Percentiles rank a stretch among this genome's conserved stretches.
These are phyloP conservation scores for Drechslerella stenobrocha DNA, from an alignment of 2,329 filamentous ascomycete genomes.

Conservation along the genomic window DNA sequence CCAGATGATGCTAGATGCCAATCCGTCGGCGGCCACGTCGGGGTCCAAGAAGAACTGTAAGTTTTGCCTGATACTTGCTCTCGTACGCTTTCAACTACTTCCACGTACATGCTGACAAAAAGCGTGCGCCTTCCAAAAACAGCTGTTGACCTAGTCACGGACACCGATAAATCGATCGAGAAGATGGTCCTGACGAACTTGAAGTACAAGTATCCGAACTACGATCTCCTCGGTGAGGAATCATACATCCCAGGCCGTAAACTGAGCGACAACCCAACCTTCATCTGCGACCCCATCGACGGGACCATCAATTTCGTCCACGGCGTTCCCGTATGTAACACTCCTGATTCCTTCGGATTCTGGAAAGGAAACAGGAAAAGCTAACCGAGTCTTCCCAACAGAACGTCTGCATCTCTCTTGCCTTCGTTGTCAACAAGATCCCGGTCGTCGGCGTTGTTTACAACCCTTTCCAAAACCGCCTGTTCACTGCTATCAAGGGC, in stretches of 20 bases:
- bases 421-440: slow-evolving; percentile 65
- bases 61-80: slow-evolving; percentile 5
- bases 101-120: slow-evolving; percentile 16
- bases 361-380: slow-evolving; percentile 4
- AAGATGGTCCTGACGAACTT: slow-evolving; percentile 65
- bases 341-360: slow-evolving; percentile 6
- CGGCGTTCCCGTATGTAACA: slow-evolving; percentile 40
- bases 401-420: slow-evolving; percentile 74
- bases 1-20: slow-evolving; percentile 48
- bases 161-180: slow-evolving; percentile 69
- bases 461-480: slow-evolving; percentile 71
- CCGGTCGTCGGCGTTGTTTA: slow-evolving; percentile 76
- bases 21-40: slow-evolving; percentile 60
- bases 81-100: neutral
- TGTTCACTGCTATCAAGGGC: slow-evolving; percentile 71
- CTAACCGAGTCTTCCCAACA: slow-evolving; percentile 17
- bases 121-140: slow-evolving; percentile 25
- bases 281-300: slow-evolving; percentile 81
- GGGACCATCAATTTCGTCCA: slow-evolving; percentile 56
- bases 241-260: slow-evolving; percentile 70
- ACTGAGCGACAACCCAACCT: slow-evolving; percentile 70
- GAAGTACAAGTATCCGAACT: slow-evolving; percentile 61
- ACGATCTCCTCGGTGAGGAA: slow-evolving; percentile 74
- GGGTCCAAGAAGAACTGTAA: slow-evolving; percentile 69
- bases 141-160: slow-evolving; percentile 71